Percentiles rank a stretch among this genome's conserved stretches.
These are phyloP conservation scores for Dipodascus albidus DNA, from an alignment of 805 yeast species.

Conservation along the genomic window DNA sequence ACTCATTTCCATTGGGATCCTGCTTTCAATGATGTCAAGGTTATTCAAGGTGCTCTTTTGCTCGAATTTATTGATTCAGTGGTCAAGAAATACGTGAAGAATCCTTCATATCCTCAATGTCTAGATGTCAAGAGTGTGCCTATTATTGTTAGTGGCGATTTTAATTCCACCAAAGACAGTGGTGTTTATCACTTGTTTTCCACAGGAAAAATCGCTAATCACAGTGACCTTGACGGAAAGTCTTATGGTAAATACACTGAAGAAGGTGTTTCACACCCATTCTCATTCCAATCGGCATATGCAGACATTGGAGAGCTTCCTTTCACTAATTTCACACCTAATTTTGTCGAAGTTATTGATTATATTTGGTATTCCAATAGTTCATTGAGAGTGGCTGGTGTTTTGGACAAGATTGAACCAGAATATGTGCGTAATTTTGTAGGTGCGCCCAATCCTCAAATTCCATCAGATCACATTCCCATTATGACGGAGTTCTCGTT, in stretches of 20 bases:
- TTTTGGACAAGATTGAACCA: constrained; percentile 67
- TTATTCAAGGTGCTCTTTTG: constrained; percentile 87
- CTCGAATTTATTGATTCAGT: constrained; percentile 74
- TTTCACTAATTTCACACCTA: constrained; percentile 89
- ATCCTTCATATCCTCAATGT: constrained; percentile 24
- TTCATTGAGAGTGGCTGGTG: constrained; percentile 69
- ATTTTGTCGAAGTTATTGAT: constrained; percentile 86
- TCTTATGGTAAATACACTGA: constrained; percentile 80
- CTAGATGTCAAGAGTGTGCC: constrained; percentile 46
- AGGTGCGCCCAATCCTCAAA: constrained; percentile 89
- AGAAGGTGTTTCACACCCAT: constrained; percentile 73
- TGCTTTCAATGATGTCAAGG: constrained; percentile 85
- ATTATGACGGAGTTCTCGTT: constrained; percentile 68
- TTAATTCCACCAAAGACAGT: constrained; percentile 74
- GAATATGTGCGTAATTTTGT: constrained; percentile 58
- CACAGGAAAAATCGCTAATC: constrained; percentile 63
- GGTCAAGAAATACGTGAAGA: constrained; percentile 4
- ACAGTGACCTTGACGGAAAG: constrained; percentile 71
- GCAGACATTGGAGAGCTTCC: constrained; percentile 79
- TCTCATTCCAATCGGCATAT: constrained; percentile 78
- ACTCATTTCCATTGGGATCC: constrained; percentile 99
- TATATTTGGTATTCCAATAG: constrained; percentile 90
- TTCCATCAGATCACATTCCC: constrained; percentile 94
- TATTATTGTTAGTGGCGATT: constrained; percentile 88
- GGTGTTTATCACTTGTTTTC: constrained; percentile 89